phyloP scores from a whole-genome alignment of 805 yeast genomes.

The Tetrapisispora taiwanensis region DNA sequence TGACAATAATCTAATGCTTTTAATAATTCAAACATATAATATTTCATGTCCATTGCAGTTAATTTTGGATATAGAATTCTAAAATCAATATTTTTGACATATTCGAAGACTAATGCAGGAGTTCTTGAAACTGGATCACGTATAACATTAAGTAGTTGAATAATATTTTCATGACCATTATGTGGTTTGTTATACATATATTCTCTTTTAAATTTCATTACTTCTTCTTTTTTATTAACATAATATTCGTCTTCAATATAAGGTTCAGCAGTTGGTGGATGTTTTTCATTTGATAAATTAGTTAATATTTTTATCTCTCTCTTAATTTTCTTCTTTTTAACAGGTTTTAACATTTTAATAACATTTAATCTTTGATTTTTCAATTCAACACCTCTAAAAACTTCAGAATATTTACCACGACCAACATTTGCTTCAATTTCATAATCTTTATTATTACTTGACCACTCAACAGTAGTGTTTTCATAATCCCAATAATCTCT shows the following conservation, averaged over 20 bases:
- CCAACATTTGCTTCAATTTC: slow-evolving; percentile 82
- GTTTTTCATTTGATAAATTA: slow-evolving; percentile 46
- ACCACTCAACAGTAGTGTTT: slow-evolving; percentile 53
- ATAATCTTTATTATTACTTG: slow-evolving; percentile 43
- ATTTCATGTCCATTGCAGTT: slow-evolving; percentile 65
- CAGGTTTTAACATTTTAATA: slow-evolving; percentile 86
- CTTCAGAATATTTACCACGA: slow-evolving; percentile 92
- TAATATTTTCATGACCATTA: slow-evolving; percentile 50
- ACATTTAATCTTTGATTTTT: slow-evolving; percentile 57
- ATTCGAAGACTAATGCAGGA: slow-evolving; percentile 81
- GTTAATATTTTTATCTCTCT: slow-evolving; percentile 82
- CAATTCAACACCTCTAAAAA: slow-evolving; percentile 73
- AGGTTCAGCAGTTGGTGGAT: slow-evolving; percentile 20
- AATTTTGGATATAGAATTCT: slow-evolving; percentile 72
- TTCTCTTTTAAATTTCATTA: slow-evolving; percentile 17
- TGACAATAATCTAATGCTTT: slow-evolving; percentile 83
- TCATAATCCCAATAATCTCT: slow-evolving; percentile 82
- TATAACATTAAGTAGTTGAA: slow-evolving; percentile 70
- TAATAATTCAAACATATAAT: slow-evolving; percentile 70
- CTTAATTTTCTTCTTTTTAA: slow-evolving; percentile 81
- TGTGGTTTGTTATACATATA: slow-evolving; percentile 26
- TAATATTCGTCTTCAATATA: slow-evolving; percentile 22
- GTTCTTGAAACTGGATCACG: slow-evolving; percentile 71
- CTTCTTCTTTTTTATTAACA: slow-evolving; percentile 21
- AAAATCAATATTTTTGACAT: slow-evolving; percentile 74